Evolutionary conservation across 768 basidiomycete genomes (phyloP).

Genomic region (Lentinula aciculospora): DNA sequence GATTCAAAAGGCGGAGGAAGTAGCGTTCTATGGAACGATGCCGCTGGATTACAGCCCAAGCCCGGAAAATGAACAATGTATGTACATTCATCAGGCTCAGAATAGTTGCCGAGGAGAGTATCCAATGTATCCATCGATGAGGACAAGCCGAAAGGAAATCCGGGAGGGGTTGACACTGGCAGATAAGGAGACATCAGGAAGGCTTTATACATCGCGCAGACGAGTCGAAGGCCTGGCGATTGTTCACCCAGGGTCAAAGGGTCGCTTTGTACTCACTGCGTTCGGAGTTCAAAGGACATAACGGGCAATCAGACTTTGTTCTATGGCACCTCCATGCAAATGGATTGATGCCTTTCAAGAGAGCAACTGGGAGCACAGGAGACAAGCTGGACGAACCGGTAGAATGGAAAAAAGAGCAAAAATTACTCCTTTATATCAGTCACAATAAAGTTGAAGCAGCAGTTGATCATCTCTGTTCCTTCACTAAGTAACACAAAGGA

Average conservation of each 20-base stretch:
- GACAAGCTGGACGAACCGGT: no score
- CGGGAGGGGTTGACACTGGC: background rate
- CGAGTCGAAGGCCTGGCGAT: background rate
- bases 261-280: background rate
- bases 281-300: no score
- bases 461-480: conserved; percentile 59
- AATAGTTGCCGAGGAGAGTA: background rate
- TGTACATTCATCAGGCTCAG: background rate
- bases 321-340: no score
- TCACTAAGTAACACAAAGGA: conserved; percentile 46
- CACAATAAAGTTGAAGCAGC: conserved; percentile 28
- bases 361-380: no score
- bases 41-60: background rate
- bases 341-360: no score
- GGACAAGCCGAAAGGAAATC: background rate
- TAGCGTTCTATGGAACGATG: background rate
- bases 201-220: background rate
- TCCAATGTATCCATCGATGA: background rate
- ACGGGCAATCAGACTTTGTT: no score
- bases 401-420: no score
- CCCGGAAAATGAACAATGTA: background rate
- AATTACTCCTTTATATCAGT: no score
- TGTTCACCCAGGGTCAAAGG: no score
- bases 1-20: background rate
- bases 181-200: background rate